Base-by-base conservation (phyloP, 2,329 filamentous ascomycete species). In the Ascochyta viciae-villosae region DNA sequence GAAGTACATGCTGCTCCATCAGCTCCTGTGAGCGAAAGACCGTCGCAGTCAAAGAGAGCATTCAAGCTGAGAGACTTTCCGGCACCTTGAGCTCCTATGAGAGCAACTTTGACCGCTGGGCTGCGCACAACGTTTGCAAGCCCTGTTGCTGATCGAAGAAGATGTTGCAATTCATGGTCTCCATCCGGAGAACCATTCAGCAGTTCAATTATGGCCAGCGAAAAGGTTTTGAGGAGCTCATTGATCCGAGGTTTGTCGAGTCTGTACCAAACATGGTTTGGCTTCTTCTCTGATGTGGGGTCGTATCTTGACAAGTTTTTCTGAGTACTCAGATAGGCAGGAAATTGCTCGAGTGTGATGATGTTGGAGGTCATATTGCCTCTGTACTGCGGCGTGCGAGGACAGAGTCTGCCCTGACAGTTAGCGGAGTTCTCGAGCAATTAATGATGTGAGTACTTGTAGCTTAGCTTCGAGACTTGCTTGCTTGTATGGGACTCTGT, bases 61-160 rank as follows among this genome's bases (percentile, higher is more conserved):
- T 67, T 68, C 13, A 61, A 54, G 0, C 57, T 27, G 6, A 65
- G 40, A 12, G 45, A 57, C 41, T 70, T 70, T 5, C 67, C 65
- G 6, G 63, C 59, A 2, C 61, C 65, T 54, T 70, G 67, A 2
- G 61, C 50, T n/a, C 65, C 67, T 19, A 65, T 37, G 1, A 67
- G 51, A 13, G 64, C 65, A 7, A 64, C 57, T 23, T 53, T 63
- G 33, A 64, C 29, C 3, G 47, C 6, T 5, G 49, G 13, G 12
- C 49, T 55, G 9, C 58, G 50, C 4, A 44, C 16, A 16, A 63
- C 50, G n/a, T 66, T 50, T 2, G 44, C 34, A 6, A 66, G 46
- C 1, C 26, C 23, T 13, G 26, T 16, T 1, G 60, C 54, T 19
- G 54, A 59, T 12, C 41, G 41, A 10, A 51, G 4, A 3, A 66